Evolutionary conservation across 1,284 basidiomycete genomes (phyloP).

Genomic region (Microbotryomycetes sp.): DNA sequence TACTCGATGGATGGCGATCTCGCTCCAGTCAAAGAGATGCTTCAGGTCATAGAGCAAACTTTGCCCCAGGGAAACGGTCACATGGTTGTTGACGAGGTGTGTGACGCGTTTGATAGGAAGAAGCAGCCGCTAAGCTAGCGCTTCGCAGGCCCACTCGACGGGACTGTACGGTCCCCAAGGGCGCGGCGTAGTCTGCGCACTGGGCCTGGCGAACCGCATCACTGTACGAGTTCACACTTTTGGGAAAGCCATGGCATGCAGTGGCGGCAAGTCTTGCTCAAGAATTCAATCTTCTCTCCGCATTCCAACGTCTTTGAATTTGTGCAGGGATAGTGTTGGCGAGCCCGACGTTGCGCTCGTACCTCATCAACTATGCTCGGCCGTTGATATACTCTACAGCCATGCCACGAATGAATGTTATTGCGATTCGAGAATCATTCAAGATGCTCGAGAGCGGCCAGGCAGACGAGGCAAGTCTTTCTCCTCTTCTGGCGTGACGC

Average conservation of each 20-base stretch:
- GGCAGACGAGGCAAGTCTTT: constrained; percentile 49
- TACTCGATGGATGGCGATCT: constrained; percentile 97
- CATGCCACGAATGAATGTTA: constrained; percentile 62
- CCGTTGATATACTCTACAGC: constrained; percentile 85
- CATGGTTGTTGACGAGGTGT: constrained; percentile 71
- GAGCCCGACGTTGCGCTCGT: constrained; percentile 63
- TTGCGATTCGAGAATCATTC: constrained; percentile 67
- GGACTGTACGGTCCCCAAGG: constrained; percentile 61
- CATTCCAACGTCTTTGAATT: background rate
- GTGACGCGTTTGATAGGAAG: background rate
- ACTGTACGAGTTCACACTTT: constrained; percentile 53
- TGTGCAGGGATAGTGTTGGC: constrained; percentile 67
- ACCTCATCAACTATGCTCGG: constrained; percentile 86
- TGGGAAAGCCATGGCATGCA: constrained; percentile 62
- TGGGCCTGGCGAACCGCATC: constrained; percentile 55
- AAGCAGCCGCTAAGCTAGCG: background rate
- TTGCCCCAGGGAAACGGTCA: constrained; percentile 59
- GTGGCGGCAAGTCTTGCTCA: constrained; percentile 57
- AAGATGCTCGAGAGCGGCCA: constrained; percentile 64
- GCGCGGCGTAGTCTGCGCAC: constrained; percentile 48
- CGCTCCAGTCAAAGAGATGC: constrained; percentile 62
- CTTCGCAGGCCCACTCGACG: constrained; percentile 62
- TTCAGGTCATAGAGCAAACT: constrained; percentile 52
- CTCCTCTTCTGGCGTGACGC: constrained; percentile 10
- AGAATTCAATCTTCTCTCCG: constrained; percentile 7